Evolutionary conservation across 2,329 filamentous ascomycete species (phyloP).

Genomic region (Lachnellula hyalina): DNA sequence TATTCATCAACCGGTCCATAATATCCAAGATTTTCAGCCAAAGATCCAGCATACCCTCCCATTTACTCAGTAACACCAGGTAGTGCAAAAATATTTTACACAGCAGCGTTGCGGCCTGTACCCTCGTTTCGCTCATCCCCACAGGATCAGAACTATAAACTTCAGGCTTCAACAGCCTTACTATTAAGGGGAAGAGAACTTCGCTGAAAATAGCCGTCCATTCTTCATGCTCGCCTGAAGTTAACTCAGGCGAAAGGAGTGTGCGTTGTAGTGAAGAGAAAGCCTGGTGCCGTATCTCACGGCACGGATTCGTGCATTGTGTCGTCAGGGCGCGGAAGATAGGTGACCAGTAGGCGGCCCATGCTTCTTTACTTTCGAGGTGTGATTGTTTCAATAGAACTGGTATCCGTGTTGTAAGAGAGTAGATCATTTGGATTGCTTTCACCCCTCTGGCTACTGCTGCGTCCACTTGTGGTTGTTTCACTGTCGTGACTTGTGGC

Average conservation of each 20-base stretch:
- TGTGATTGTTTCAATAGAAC: conserved; percentile 89
- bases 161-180: conserved; percentile 84
- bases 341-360: conserved; percentile 96
- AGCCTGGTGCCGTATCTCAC: conserved; percentile 85
- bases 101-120: conserved; percentile 83
- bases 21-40: conserved; percentile 92
- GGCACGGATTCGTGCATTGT: conserved; percentile 91
- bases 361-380: conserved; percentile 83
- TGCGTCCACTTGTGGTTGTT: conserved; percentile 58
- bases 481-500: conserved; percentile 41
- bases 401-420: conserved; percentile 75
- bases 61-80: conserved; percentile 74
- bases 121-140: conserved; percentile 92
- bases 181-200: conserved; percentile 87
- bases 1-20: conserved; percentile 94
- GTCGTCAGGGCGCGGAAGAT: conserved; percentile 84
- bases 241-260: conserved; percentile 77
- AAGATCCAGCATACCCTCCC: conserved; percentile 83
- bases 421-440: conserved; percentile 75
- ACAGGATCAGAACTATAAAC: conserved; percentile 85
- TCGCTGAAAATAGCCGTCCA: conserved; percentile 95
- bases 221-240: conserved; percentile 76
- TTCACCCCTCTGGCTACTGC: conserved; percentile 72
- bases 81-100: conserved; percentile 97
- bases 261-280: conserved; percentile 81